A percentile compares a stretch with the other conserved stretches of the same genome.
These are phyloP conservation scores for Penicillium sp. DNA, from an alignment of 2,329 filamentous ascomycete species.

Conservation along the genomic window DNA sequence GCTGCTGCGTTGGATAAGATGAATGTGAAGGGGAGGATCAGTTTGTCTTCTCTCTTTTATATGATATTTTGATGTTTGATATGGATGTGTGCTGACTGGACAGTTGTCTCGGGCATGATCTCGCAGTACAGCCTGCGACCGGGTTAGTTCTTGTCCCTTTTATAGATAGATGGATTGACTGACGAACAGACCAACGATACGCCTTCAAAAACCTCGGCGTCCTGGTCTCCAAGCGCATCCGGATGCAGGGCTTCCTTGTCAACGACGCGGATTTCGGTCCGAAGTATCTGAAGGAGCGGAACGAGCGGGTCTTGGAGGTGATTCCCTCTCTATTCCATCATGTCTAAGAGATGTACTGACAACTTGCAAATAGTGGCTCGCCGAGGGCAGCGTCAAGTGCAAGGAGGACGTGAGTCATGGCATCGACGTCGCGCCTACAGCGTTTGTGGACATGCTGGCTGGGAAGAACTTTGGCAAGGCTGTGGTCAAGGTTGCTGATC, in stretches of 20 bases:
- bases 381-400: slow-evolving; percentile 71
- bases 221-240: slow-evolving; percentile 63
- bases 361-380: slow-evolving; percentile 58
- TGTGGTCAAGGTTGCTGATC: slow-evolving; percentile 55
- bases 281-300: slow-evolving; percentile 47
- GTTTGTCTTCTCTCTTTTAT: not conserved
- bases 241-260: slow-evolving; percentile 73
- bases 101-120: slow-evolving; percentile 62
- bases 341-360: not conserved
- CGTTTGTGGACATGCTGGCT: slow-evolving; percentile 68
- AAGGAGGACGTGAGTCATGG: slow-evolving; percentile 66
- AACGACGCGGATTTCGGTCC: slow-evolving; percentile 62
- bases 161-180: not conserved
- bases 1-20: slow-evolving; percentile 63
- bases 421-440: slow-evolving; percentile 72
- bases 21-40: slow-evolving; percentile 64
- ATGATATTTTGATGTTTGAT: not conserved
- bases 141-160: not conserved
- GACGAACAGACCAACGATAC: slow-evolving; percentile 52
- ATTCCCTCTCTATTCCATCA: not conserved
- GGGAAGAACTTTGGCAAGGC: slow-evolving; percentile 88
- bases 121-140: slow-evolving; percentile 66
- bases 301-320: slow-evolving; percentile 10
- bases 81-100: not conserved
- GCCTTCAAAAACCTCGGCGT: slow-evolving; percentile 63